Evolutionary conservation across 495 filamentous ascomycete genomes (phyloP).

Genomic region (Lepraria neglecta): DNA sequence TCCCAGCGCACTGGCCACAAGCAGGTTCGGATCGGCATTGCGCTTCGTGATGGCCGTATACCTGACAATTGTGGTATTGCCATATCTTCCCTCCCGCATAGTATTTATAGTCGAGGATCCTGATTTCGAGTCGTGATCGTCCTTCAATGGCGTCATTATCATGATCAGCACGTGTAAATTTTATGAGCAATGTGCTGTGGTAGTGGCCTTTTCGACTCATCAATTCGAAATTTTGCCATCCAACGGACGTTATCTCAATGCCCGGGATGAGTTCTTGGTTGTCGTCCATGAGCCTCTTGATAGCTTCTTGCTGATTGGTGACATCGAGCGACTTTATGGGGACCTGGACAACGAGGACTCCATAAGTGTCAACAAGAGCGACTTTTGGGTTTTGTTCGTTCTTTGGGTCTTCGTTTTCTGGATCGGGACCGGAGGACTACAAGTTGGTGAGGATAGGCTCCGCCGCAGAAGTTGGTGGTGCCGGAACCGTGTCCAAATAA

Average conservation of each 20-base stretch:
- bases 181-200: not conserved
- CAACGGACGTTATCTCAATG: constrained; percentile 9
- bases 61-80: not conserved
- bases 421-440: not conserved
- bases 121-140: not conserved
- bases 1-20: not conserved
- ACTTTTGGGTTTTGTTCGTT: not conserved
- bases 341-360: constrained; percentile 9
- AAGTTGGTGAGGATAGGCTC: not conserved
- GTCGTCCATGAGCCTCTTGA: not conserved
- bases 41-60: not conserved
- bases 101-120: not conserved
- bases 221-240: constrained; percentile 7
- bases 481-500: not conserved
- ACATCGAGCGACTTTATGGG: constrained; percentile 6
- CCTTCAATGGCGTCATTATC: constrained; percentile 11
- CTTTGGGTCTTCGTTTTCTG: not conserved
- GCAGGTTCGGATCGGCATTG: not conserved
- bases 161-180: constrained; percentile 2
- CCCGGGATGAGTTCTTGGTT: constrained; percentile 4
- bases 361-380: not conserved
- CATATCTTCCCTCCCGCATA: not conserved
- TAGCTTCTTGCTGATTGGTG: not conserved
- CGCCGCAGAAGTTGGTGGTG: not conserved
- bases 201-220: not conserved